These are phyloP conservation scores for Ceriops tagal DNA, from an alignment of 345 rosid genomes.

Conservation along the genomic window DNA sequence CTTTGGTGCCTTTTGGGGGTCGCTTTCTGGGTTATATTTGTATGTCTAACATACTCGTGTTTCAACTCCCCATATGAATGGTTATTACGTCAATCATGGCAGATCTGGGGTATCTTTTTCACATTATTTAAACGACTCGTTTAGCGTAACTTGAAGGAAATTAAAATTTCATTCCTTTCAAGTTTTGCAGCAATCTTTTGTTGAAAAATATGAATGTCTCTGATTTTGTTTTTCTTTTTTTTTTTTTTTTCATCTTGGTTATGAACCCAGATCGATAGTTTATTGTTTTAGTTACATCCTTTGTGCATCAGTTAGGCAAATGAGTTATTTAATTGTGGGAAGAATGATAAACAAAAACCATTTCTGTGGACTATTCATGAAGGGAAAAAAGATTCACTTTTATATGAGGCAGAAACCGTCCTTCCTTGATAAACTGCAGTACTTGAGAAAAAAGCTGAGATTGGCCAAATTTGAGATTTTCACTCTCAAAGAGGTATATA, in stretches of 20 bases:
- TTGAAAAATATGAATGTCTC: background rate
- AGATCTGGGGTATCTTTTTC: conserved; percentile 20
- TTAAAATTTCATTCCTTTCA: background rate
- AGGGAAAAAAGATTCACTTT: background rate
- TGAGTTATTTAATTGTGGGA: background rate
- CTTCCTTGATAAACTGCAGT: background rate
- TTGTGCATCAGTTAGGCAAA: background rate
- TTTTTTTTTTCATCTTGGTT: background rate
- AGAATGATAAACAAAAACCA: background rate
- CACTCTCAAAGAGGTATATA: background rate
- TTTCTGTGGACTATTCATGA: background rate
- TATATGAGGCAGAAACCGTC: background rate
- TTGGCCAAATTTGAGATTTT: background rate
- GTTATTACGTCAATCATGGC: conserved; percentile 14
- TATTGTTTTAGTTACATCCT: background rate
- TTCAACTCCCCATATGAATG: conserved; percentile 16
- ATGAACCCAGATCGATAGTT: background rate
- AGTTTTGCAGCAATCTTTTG: background rate
- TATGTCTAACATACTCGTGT: conserved; percentile 6
- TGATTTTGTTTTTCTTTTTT: background rate
- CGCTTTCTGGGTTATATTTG: conserved; percentile 8
- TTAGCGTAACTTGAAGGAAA: background rate
- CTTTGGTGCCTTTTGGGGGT: conserved; percentile 26
- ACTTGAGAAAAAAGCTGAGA: background rate
- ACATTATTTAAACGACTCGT: background rate